A percentile compares a stretch with the other conserved stretches of the same genome.
phyloP scores from a whole-genome alignment of 345 rosid species.

The Eucalyptus pumila region DNA sequence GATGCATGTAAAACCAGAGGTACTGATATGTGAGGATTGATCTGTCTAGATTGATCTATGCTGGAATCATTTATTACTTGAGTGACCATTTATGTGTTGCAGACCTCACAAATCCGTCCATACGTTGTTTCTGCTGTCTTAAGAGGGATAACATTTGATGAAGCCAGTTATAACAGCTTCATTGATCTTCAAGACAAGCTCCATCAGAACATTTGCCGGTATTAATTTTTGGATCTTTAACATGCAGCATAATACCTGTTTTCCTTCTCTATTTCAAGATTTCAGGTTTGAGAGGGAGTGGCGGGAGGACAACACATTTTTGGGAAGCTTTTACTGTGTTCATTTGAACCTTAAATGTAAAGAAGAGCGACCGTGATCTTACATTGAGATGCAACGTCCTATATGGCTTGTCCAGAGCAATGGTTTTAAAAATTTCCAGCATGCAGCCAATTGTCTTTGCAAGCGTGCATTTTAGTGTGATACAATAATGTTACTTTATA shows the following conservation, averaged over 20 bases:
- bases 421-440: not conserved
- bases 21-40: too few relatives aligned
- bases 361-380: not conserved
- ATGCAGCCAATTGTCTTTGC: not conserved
- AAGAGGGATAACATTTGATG: constrained; percentile 70
- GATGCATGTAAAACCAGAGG: constrained; percentile 71
- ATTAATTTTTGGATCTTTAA: constrained; percentile 30
- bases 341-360: not conserved
- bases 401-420: too few relatives aligned
- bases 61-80: too few relatives aligned
- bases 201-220: constrained; percentile 94
- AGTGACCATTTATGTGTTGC: too few relatives aligned
- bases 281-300: not conserved
- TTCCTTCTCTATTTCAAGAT: not conserved
- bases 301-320: not conserved
- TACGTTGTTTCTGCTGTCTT: constrained; percentile 81
- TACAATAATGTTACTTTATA: not conserved
- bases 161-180: constrained; percentile 87
- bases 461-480: not conserved
- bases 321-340: not conserved
- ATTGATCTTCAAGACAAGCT: constrained; percentile 96
- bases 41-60: too few relatives aligned
- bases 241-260: not conserved
- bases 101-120: too few relatives aligned
- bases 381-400: too few relatives aligned